Percentiles rank a stretch among this genome's conserved stretches.
Evolutionary conservation across 345 rosid genomes (phyloP).

Genomic region (Murraya koenigii): DNA sequence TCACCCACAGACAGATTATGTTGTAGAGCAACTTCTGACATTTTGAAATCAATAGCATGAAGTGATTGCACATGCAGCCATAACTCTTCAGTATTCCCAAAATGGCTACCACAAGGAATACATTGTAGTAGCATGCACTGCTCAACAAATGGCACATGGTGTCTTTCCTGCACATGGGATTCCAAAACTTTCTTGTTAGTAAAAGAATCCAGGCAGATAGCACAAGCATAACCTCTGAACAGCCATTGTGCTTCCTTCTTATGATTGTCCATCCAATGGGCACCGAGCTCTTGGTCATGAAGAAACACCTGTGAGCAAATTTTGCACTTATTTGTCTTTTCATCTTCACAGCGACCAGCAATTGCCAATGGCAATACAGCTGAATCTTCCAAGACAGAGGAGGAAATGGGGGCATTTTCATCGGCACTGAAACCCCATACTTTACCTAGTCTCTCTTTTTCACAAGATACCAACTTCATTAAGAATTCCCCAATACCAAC

Average conservation of each 20-base stretch:
- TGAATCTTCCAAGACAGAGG: constrained; percentile 41
- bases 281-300: constrained; percentile 51
- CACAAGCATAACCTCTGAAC: constrained; percentile 87
- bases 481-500: constrained; percentile 60
- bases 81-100: constrained; percentile 79
- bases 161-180: constrained; percentile 91
- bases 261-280: constrained; percentile 72
- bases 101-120: constrained; percentile 88
- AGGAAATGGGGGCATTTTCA: constrained; percentile 34
- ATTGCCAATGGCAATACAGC: constrained; percentile 39
- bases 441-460: constrained; percentile 67
- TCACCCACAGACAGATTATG: constrained; percentile 21
- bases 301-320: constrained; percentile 53
- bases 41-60: constrained; percentile 61
- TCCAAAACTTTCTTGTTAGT: constrained; percentile 70
- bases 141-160: constrained; percentile 83
- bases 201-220: constrained; percentile 94
- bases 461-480: constrained; percentile 66
- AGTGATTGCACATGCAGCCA: constrained; percentile 72
- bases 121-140: constrained; percentile 98
- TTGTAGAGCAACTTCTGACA: constrained; percentile 38
- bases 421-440: constrained; percentile 68
- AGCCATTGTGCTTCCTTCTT: constrained; percentile 80
- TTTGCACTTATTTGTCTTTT: constrained; percentile 53
- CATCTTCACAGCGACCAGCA: constrained; percentile 38